Conservation (phyloP, 768 basidiomycete genomes). For the Suillus americanus region DNA sequence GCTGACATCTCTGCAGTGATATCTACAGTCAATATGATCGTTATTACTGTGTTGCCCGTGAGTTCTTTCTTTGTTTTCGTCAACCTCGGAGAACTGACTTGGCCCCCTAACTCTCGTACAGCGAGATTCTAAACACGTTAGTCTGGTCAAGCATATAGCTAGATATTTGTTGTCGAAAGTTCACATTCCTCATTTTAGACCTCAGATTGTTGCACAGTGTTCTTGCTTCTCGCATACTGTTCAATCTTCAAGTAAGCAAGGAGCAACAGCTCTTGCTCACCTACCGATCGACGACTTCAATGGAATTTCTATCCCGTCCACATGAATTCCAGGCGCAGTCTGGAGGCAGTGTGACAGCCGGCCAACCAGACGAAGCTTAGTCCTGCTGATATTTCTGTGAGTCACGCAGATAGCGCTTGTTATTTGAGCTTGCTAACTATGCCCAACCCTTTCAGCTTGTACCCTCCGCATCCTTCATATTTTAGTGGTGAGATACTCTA, state of each 20-base stretch:
- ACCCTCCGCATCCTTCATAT: too few relatives aligned
- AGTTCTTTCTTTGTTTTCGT: background rate
- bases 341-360: background rate
- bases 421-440: background rate
- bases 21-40: background rate
- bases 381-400: background rate
- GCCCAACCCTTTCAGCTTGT: background rate
- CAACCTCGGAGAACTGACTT: background rate
- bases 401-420: background rate
- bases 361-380: background rate
- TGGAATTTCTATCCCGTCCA: background rate
- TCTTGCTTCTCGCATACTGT: conserved; percentile 6
- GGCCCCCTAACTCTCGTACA: background rate
- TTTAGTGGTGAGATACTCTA: background rate
- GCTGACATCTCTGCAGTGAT: background rate
- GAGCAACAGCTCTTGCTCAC: background rate
- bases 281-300: background rate
- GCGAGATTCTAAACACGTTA: background rate
- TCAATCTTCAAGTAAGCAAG: conserved; percentile 3
- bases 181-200: background rate
- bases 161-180: background rate
- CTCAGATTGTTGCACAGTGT: conserved; percentile 5
- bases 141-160: background rate
- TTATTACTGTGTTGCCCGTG: background rate
- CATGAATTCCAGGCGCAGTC: background rate